Percentiles rank a stretch among this genome's conserved stretches.
phyloP scores from a whole-genome alignment of 345 rosid species.

The Rhodamnia rubescens region DNA sequence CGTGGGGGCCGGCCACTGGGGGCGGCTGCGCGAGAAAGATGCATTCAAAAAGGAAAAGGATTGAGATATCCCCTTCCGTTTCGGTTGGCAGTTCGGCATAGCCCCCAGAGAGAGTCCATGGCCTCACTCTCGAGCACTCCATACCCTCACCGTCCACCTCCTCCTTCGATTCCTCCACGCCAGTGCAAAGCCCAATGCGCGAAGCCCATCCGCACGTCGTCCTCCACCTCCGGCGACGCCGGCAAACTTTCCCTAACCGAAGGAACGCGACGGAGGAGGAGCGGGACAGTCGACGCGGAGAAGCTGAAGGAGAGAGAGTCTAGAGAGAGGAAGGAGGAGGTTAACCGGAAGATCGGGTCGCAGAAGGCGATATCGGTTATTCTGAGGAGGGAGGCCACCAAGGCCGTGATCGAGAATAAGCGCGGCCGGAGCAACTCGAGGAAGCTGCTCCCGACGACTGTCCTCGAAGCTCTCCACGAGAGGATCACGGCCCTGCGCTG shows the following conservation, averaged over 20 bases:
- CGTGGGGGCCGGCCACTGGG: too few species aligned
- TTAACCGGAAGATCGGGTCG: constrained; percentile 61
- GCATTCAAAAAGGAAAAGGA: too few species aligned
- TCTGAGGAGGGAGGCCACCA: constrained; percentile 72
- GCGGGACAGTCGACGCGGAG: constrained; percentile 18
- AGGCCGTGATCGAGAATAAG: constrained; percentile 73
- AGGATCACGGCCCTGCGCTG: constrained; percentile 76
- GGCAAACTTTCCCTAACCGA: background rate
- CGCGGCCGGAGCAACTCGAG: constrained; percentile 52
- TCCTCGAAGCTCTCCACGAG: constrained; percentile 84
- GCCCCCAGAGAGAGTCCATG: constrained; percentile 5
- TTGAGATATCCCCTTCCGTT: background rate
- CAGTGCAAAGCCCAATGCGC: background rate
- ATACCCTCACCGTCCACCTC: background rate
- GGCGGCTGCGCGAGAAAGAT: too few species aligned
- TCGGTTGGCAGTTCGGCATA: background rate
- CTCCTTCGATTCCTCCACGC: background rate
- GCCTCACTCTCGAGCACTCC: constrained; percentile 14
- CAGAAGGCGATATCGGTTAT: constrained; percentile 72
- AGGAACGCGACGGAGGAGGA: constrained; percentile 11
- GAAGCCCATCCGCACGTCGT: background rate
- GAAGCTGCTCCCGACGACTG: constrained; percentile 65
- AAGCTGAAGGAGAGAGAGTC: constrained; percentile 32
- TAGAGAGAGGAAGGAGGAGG: constrained; percentile 39
- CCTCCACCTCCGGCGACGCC: background rate